Conservation (phyloP, 2,329 filamentous ascomycete genomes). For the Colletotrichum sp. region DNA sequence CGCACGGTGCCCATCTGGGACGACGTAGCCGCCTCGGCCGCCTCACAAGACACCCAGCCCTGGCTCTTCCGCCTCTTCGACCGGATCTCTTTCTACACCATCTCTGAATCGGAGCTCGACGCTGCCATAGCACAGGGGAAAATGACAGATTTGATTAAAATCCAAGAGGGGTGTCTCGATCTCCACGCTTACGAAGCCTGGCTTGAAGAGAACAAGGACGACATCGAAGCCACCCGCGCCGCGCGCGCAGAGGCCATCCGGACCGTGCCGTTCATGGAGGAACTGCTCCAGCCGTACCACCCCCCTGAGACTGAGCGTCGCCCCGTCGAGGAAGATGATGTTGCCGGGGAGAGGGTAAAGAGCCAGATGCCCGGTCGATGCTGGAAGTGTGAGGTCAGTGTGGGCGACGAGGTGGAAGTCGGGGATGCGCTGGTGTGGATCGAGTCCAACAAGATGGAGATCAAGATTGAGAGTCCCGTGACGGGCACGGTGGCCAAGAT, state of each 20-base stretch:
- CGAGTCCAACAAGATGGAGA: conserved; percentile 43
- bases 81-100: conserved; percentile 34
- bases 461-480: conserved; percentile 35
- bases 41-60: conserved; percentile 5
- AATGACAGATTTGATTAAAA: conserved; percentile 26
- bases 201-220: conserved; percentile 31
- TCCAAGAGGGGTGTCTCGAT: conserved; percentile 31
- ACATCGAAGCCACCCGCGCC: conserved; percentile 24
- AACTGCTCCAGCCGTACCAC: conserved; percentile 30
- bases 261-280: conserved; percentile 30
- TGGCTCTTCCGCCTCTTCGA: conserved; percentile 38
- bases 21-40: conserved; percentile 10
- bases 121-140: conserved; percentile 14
- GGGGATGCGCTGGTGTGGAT: conserved; percentile 36
- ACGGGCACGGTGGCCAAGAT: conserved; percentile 29
- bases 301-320: conserved; percentile 11
- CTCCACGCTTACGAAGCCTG: conserved; percentile 35
- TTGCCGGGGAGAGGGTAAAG: conserved; percentile 28
- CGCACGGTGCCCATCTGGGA: conserved; percentile 39
- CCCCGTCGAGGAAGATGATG: background rate
- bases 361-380: conserved; percentile 38
- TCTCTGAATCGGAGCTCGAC: conserved; percentile 32
- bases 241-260: conserved; percentile 29
- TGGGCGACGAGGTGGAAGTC: conserved; percentile 26
- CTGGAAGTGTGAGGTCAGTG: conserved; percentile 33